Conservation (phyloP, 768 basidiomycete genomes). For the Stropharia rugosoannulata region DNA sequence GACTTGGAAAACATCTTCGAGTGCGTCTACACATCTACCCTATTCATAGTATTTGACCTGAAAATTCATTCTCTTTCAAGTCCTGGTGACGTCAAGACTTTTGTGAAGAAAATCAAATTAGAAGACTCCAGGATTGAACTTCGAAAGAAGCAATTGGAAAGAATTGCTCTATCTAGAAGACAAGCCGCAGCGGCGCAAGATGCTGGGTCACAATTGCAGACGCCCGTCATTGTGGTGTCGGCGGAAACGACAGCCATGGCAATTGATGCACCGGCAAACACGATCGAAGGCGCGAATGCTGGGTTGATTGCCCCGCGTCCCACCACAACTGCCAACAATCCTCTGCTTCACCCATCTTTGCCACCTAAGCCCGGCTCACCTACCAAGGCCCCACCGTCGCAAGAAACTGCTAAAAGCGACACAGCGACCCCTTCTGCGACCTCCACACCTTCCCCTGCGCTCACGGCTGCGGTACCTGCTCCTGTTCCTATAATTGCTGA, state of each 20-base stretch:
- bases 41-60: slow-evolving; percentile 8
- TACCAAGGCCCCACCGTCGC: slow-evolving; percentile 27
- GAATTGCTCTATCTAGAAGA: slow-evolving; percentile 26
- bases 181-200: slow-evolving; percentile 23
- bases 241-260: slow-evolving; percentile 10
- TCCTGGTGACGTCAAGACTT: slow-evolving; percentile 73
- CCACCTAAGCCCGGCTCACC: slow-evolving; percentile 65
- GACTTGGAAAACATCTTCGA: slow-evolving; percentile 69
- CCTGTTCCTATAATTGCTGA: slow-evolving; percentile 24
- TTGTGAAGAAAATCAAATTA: slow-evolving; percentile 66
- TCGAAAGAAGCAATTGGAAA: slow-evolving; percentile 41
- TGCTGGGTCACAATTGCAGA: slow-evolving; percentile 11
- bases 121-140: slow-evolving; percentile 63
- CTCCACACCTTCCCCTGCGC: slow-evolving; percentile 27
- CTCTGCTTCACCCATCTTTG: slow-evolving; percentile 65
- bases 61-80: slow-evolving; percentile 29
- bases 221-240: slow-evolving; percentile 13
- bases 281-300: slow-evolving; percentile 9
- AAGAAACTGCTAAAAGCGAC: slow-evolving; percentile 18
- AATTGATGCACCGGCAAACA: slow-evolving; percentile 3
- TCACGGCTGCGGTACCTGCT: slow-evolving; percentile 25
- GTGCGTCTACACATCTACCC: slow-evolving; percentile 12
- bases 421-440: slow-evolving; percentile 23
- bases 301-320: slow-evolving; percentile 27
- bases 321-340: slow-evolving; percentile 27